phyloP scores from a whole-genome alignment of 2,329 filamentous ascomycete species.

The Periconia digitata region DNA sequence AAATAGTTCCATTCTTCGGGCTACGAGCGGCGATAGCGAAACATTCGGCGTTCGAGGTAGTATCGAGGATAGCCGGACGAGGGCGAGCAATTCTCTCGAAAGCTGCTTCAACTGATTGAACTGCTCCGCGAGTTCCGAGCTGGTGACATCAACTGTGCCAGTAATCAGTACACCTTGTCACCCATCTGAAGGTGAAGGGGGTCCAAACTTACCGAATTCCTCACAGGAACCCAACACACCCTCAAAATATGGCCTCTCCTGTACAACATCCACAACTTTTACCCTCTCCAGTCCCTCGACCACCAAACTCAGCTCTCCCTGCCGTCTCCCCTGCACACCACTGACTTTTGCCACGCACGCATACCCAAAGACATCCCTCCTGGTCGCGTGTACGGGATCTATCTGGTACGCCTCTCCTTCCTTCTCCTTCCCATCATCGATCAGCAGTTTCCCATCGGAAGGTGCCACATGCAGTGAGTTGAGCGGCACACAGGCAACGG shows the following conservation, averaged over 20 bases:
- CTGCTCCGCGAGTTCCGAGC: constrained; percentile 62
- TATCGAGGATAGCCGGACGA: constrained; percentile 83
- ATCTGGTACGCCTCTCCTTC: constrained; percentile 53
- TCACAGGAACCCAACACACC: constrained; percentile 72
- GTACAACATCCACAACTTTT: constrained; percentile 70
- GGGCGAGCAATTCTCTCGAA: constrained; percentile 81
- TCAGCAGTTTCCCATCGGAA: constrained; percentile 72
- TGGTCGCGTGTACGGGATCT: constrained; percentile 47
- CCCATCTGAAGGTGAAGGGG: not conserved
- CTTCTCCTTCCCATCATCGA: constrained; percentile 57
- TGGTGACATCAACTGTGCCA: constrained; percentile 36
- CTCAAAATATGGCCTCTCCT: constrained; percentile 85
- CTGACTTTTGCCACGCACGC: constrained; percentile 67
- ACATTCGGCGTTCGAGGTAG: constrained; percentile 68
- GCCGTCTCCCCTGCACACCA: constrained; percentile 50
- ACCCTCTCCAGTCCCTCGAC: constrained; percentile 85
- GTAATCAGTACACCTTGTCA: too few species aligned
- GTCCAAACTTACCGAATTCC: constrained; percentile 61
- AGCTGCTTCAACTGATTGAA: constrained; percentile 82
- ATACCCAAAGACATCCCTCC: constrained; percentile 73
- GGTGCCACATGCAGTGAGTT: constrained; percentile 70
- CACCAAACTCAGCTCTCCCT: constrained; percentile 71
- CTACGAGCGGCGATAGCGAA: constrained; percentile 79
- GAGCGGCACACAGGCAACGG: constrained; percentile 85
- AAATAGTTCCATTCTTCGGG: constrained; percentile 81